Evolutionary conservation across 306 rosid species (phyloP), one percentile per base, ranked within the genome.

Genomic region (Quercus suber): DNA sequence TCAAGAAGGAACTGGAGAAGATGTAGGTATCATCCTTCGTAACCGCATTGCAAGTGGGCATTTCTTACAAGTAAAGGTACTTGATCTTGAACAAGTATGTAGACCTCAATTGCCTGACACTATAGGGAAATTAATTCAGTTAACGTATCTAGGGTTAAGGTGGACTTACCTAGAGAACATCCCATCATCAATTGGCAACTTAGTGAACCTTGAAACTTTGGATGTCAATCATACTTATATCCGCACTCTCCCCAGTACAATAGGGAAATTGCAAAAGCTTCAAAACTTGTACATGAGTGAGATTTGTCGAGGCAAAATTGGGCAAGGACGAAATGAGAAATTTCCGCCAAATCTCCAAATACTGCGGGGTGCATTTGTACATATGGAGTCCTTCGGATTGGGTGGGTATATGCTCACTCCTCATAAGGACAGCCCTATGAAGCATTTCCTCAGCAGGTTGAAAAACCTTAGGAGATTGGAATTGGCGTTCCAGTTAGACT

Each of bases 21-120:
- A 82, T 3, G 12, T 80, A 18, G 61, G 84, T 5, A 45, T 9
- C 75, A 77, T 74, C 67, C 73, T 82, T 17, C 51, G 59, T 2
- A 52, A 6, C 2, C 76, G 79, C 27, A 82, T 87, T 41, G 57
- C 31, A 2, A 56, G n/a, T 7, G 25, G 21, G n/a, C 76, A 64
- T 37, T 74, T 84, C 35, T 28, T 43, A 13, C 14, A 0, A 11
- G 45, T 87, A 45, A 68, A 27, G 28, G 83, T 77, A 19, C 90
- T 87, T 84, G 90, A 87, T 80, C 86, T 84, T 30, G 90, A 87
- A 63, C 45, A 69, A 0, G 85, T 84, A n/a, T 80, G 69, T 70
- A 87, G 71, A 75, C 86, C 90, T 19, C 52, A 21, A 8, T 77
- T 87, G 81, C 88, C 88, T 27, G n/a, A 74, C 10, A 21, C 0